Evolutionary conservation across 345 rosid genomes (phyloP).

Genomic region (Ceriops zippeliana): DNA sequence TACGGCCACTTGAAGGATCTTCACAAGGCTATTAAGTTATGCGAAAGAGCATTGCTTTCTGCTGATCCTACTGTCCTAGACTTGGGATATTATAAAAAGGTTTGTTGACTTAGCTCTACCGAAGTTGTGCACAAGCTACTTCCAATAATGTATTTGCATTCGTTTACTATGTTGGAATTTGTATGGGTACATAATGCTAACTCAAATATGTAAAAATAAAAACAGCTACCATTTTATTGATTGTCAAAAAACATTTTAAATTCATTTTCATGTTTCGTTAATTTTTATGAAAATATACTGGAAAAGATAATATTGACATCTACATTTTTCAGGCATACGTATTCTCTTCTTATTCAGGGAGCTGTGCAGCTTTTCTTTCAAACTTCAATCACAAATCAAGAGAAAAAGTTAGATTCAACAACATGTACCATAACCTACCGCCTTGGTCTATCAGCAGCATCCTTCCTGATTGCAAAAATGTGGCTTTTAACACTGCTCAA

Average conservation of each 20-base stretch:
- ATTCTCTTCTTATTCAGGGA: slow-evolving; percentile 22
- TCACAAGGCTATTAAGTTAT: slow-evolving; percentile 22
- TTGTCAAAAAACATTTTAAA: too few relatives aligned
- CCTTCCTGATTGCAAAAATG: slow-evolving; percentile 32
- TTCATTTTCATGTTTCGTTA: neutral
- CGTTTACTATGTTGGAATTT: too few relatives aligned
- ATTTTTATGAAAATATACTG: neutral
- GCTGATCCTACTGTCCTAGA: slow-evolving; percentile 19
- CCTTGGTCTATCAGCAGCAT: slow-evolving; percentile 36
- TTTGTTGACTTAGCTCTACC: neutral
- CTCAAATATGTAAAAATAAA: too few relatives aligned
- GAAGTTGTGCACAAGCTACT: neutral
- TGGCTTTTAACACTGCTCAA: slow-evolving; percentile 29
- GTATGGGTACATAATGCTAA: too few relatives aligned
- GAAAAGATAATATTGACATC: neutral
- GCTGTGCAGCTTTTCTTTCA: slow-evolving; percentile 32
- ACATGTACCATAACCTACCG: slow-evolving; percentile 23
- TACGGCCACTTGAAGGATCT: slow-evolving; percentile 28
- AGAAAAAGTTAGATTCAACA: slow-evolving; percentile 19
- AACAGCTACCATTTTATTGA: too few relatives aligned
- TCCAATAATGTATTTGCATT: too few relatives aligned
- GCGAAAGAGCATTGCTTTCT: slow-evolving; percentile 22
- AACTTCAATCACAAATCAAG: slow-evolving; percentile 17
- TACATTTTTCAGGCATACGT: slow-evolving; percentile 23
- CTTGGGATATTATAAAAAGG: slow-evolving; percentile 22